A percentile compares a stretch with the other conserved stretches of the same genome.
These are phyloP conservation scores for Blastomyces gilchristii DNA, from an alignment of 2,329 filamentous ascomycete genomes.

Conservation along the genomic window DNA sequence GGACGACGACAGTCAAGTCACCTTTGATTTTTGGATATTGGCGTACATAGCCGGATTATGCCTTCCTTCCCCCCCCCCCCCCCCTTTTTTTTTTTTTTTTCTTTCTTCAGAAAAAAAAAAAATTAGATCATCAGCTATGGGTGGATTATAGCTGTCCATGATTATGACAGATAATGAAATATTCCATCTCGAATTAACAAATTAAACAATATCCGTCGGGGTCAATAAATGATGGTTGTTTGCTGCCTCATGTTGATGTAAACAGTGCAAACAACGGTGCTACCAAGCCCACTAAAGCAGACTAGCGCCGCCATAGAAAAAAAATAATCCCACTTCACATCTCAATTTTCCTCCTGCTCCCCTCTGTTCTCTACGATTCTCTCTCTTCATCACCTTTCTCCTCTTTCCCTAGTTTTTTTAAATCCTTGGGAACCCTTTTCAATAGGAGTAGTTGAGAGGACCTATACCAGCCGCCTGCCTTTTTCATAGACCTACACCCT, in stretches of 20 bases:
- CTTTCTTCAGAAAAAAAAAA: neutral
- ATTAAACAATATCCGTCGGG: neutral
- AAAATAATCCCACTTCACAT: conserved; percentile 9
- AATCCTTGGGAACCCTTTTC: conserved; percentile 1
- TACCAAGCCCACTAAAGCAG: conserved; percentile 2
- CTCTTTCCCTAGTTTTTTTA: conserved; percentile 14
- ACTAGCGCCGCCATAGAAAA: conserved; percentile 7
- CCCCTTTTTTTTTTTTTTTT: neutral
- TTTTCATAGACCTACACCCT: neutral
- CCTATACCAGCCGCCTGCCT: neutral
- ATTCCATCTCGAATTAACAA: neutral
- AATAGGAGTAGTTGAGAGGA: neutral
- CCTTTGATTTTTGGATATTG: neutral
- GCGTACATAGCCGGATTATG: neutral
- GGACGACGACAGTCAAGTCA: neutral
- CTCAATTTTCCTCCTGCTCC: conserved; percentile 4
- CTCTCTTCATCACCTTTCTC: conserved; percentile 16
- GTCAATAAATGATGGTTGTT: neutral
- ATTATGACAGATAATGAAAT: neutral
- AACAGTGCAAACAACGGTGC: conserved; percentile 5
- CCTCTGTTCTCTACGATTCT: conserved; percentile 3
- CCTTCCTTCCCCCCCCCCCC: neutral
- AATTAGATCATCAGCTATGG: neutral
- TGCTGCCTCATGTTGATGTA: neutral
- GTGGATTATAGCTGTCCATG: neutral